A percentile compares a stretch with the other conserved stretches of the same genome.
Conservation (phyloP, 495 filamentous ascomycete species). For the Cercophora scortea region DNA sequence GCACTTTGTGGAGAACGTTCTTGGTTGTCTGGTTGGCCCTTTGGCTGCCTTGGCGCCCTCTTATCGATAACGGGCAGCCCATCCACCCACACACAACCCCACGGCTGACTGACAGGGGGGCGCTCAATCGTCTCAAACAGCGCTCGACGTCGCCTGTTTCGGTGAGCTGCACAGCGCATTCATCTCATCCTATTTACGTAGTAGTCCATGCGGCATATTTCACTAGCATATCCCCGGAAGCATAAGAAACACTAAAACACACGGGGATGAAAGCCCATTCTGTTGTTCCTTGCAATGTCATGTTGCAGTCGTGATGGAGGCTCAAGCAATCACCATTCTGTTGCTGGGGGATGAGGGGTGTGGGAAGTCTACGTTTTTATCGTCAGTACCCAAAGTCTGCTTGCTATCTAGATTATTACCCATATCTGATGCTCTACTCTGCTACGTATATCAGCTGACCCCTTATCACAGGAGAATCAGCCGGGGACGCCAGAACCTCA, state of each 20-base stretch:
- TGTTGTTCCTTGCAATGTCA: not conserved
- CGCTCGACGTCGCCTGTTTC: too few species aligned
- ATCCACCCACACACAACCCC: too few species aligned
- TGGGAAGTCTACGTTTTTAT: conserved; percentile 84
- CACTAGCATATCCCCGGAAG: not conserved
- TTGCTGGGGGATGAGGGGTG: conserved; percentile 73
- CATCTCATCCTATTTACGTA: not conserved
- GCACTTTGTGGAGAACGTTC: too few species aligned
- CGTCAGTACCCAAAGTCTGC: conserved; percentile 45
- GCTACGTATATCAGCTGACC: conserved; percentile 1
- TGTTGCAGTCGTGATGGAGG: conserved; percentile 25
- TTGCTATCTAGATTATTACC: not conserved
- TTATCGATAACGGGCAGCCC: too few species aligned
- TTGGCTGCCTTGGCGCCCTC: too few species aligned
- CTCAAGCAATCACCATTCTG: conserved; percentile 56
- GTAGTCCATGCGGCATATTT: not conserved
- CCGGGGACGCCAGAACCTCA: conserved; percentile 29
- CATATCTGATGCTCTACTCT: not conserved
- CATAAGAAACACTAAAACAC: not conserved
- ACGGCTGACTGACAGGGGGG: too few species aligned
- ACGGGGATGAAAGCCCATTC: not conserved
- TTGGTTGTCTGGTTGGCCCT: too few species aligned
- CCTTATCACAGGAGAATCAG: conserved; percentile 37
- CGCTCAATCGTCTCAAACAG: too few species aligned
- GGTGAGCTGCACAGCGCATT: not conserved